Evolutionary conservation across 345 rosid genomes (phyloP), one percentile per base, ranked within the genome.

Genomic region (Pistacia integerrima): DNA sequence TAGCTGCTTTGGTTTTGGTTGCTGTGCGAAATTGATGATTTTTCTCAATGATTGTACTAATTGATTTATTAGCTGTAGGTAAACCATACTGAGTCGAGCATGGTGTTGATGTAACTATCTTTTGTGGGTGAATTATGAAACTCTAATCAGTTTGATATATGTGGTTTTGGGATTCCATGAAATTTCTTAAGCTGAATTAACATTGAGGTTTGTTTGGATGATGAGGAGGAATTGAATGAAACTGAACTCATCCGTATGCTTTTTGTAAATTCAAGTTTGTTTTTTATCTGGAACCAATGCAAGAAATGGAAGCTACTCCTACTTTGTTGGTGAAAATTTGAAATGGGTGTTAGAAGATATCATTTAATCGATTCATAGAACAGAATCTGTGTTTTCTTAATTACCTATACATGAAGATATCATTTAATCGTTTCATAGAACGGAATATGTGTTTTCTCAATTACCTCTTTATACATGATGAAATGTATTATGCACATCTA

Each of bases 41-140:
- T 67, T 67, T 13, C 51, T 28, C 18, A 30, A 52, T 52, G 44
- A 69, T 20, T 71, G 57, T 57, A 62, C 16, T 62, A 64, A 61
- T 48, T 60, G 65, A 35, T 57, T 41, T 12, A 35, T 11, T n/a
- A n/a, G 68, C 69, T 65, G 9, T 64, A 48, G 2, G 36, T 38
- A 30, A 36, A 17, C 48, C 52, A 10, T 14, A 35, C 62, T 70
- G 28, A 18, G 11, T 46, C 16, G 57, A 28, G 8, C 13, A 13
- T 9, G 54, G 54, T 9, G 9, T 12, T 22, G 16, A 14, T 61
- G 16, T 28, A 48, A 35, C 62, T 52, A 1, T 64, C 59, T 74
- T 52, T 25, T 20, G 44, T 18, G 48, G 68, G 10, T 64, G 51
- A 48, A 5, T 11, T 13, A 36, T 51, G 30, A 61, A 17, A 13